Conservation (phyloP, 2,329 filamentous ascomycete genomes). For the Ophiosphaerella korrae region DNA sequence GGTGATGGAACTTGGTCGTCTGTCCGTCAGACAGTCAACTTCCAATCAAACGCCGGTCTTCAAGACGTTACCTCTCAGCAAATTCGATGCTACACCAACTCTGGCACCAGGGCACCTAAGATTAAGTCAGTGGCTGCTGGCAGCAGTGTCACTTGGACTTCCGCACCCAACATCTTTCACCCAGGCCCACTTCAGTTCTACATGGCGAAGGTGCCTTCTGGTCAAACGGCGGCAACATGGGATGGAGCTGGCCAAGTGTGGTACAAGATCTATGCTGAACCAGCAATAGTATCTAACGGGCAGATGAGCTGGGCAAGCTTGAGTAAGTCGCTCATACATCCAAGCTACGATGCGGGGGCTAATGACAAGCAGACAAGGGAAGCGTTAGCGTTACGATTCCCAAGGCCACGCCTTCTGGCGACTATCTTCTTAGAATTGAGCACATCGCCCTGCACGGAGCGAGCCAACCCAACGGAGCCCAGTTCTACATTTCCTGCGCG, state of each 20-base stretch:
- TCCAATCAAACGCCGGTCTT: slow-evolving; percentile 31
- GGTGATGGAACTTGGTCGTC: slow-evolving; percentile 37
- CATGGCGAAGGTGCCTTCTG: slow-evolving; percentile 44
- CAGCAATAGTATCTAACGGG: slow-evolving; percentile 21
- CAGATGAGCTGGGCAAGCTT: slow-evolving; percentile 34
- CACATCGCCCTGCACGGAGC: slow-evolving; percentile 54
- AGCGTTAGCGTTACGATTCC: slow-evolving; percentile 47
- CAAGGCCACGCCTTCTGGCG: slow-evolving; percentile 46
- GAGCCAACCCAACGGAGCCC: slow-evolving; percentile 37
- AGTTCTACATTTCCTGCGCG: slow-evolving; percentile 55
- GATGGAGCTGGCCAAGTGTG: slow-evolving; percentile 43
- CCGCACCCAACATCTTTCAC: slow-evolving; percentile 38
- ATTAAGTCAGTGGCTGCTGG: slow-evolving; percentile 36
- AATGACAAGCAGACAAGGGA: slow-evolving; percentile 13
- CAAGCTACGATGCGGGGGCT: background rate
- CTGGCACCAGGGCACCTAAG: slow-evolving; percentile 17
- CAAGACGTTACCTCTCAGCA: slow-evolving; percentile 34
- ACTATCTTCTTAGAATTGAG: slow-evolving; percentile 55
- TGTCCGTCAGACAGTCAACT: slow-evolving; percentile 41
- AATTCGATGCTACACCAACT: slow-evolving; percentile 43
- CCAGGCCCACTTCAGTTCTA: slow-evolving; percentile 46
- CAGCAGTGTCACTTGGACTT: slow-evolving; percentile 39
- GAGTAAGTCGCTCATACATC: slow-evolving; percentile 15
- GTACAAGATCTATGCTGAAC: slow-evolving; percentile 44
- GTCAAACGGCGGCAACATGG: slow-evolving; percentile 33